Base-by-base conservation (phyloP, 1,284 basidiomycete species). In the Ganoderma resinaceum region DNA sequence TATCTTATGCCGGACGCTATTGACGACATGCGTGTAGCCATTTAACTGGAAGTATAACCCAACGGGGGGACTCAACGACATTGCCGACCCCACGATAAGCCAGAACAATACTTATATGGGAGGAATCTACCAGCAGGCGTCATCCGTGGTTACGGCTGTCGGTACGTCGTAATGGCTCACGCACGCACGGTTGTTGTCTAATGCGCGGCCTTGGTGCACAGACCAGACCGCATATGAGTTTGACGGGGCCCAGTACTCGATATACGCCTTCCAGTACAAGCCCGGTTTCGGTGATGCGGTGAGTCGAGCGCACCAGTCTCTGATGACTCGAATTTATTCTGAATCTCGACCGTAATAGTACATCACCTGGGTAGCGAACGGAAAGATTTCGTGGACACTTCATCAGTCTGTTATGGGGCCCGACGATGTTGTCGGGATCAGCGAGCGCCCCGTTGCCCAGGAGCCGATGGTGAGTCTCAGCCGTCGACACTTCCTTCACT, bases 351-450 rank as follows among this genome's bases (percentile, higher is more conserved):
- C 29, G 8, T 11, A 20, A 6, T 31, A 93, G 83, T 95, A 95
- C 77, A 92, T 96, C 72, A 85, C 88, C 29, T 97, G 95, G 95
- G 85, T 94, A 43, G 80, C 88, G 38, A 83, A 89, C 69, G 85
- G 81, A 68, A 80, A 87, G 73, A 81, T 85, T 65, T 87, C 89
- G 38, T 99, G 95, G 95, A 93, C 89, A 3, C 74, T 98, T 62
- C 87, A 88, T 43, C 85, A 86, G 20, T 79, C 82, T 40, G 95
- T 92, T 5, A 85, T 96, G 81, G 97, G 82, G 5, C 86, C 92
- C 2, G 91, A 96, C 76, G 57, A 79, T 0, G 70, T 75, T 1
- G 89, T 90, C n/a, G 82, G 93, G 69, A 94, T 97, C 65, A 83
- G 89, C 2, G 85, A 87, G 43, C 85, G 97, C 58, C 87, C 91